Conservation (phyloP, 129 eudicot species). For the Logfia minima region DNA sequence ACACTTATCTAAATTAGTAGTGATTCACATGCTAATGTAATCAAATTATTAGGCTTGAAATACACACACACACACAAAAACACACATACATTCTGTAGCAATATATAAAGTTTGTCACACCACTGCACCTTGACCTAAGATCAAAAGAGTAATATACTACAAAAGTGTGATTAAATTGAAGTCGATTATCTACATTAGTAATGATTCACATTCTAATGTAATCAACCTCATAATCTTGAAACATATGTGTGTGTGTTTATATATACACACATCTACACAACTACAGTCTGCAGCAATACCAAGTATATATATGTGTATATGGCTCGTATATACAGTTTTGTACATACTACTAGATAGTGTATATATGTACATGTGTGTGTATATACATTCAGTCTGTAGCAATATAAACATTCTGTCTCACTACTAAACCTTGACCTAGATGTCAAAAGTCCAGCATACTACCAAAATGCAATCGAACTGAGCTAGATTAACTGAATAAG, state of each 20-base stretch:
- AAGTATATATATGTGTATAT: no score
- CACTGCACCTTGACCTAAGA: background rate
- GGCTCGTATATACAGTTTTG: background rate
- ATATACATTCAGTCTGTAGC: no score
- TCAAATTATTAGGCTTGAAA: background rate
- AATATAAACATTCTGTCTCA: no score
- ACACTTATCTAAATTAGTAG: background rate
- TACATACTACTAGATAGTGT: no score
- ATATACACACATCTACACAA: background rate
- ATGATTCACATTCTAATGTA: background rate
- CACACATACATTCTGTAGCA: background rate
- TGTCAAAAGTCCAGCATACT: background rate
- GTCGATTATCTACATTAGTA: background rate
- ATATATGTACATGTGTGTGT: no score
- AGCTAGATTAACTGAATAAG: background rate
- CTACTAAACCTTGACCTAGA: background rate
- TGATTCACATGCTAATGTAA: background rate
- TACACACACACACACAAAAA: no score
- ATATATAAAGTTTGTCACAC: background rate
- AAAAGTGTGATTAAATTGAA: background rate
- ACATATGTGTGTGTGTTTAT: background rate
- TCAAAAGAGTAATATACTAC: background rate
- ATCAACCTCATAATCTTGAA: background rate
- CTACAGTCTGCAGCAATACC: background rate
- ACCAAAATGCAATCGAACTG: slow-evolving; percentile 15